Evolutionary conservation across 768 basidiomycete species (phyloP).

Genomic region (Suillus subluteus): DNA sequence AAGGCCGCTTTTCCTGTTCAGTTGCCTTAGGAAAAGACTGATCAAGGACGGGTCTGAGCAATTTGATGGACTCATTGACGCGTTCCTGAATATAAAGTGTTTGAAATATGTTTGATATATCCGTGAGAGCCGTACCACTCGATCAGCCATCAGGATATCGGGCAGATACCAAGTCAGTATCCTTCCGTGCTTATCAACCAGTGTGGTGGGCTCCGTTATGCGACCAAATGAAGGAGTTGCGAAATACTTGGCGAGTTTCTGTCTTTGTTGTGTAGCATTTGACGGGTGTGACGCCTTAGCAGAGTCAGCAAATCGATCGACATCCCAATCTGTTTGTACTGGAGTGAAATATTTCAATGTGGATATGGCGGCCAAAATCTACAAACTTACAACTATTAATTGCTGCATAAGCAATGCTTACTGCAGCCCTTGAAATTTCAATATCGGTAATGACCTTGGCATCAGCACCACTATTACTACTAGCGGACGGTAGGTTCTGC

Average conservation of each 20-base stretch:
- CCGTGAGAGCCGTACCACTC: no score
- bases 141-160: no score
- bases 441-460: neutral
- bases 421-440: neutral
- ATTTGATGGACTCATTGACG: neutral
- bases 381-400: neutral
- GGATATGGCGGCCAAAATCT: neutral
- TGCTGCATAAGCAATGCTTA: neutral
- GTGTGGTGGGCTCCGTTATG: no score
- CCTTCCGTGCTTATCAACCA: no score
- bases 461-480: neutral
- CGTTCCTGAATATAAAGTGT: neutral
- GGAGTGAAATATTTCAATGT: neutral
- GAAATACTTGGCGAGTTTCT: no score
- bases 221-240: no score
- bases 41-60: neutral
- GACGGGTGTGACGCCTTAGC: neutral
- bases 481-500: neutral
- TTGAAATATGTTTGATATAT: neutral
- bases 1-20: neutral
- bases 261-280: neutral
- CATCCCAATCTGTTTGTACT: neutral
- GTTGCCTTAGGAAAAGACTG: neutral
- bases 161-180: no score
- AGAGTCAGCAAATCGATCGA: neutral